These are phyloP conservation scores for Dothideomycetidae sp. DNA, from an alignment of 2,329 filamentous ascomycete genomes.

Conservation along the genomic window DNA sequence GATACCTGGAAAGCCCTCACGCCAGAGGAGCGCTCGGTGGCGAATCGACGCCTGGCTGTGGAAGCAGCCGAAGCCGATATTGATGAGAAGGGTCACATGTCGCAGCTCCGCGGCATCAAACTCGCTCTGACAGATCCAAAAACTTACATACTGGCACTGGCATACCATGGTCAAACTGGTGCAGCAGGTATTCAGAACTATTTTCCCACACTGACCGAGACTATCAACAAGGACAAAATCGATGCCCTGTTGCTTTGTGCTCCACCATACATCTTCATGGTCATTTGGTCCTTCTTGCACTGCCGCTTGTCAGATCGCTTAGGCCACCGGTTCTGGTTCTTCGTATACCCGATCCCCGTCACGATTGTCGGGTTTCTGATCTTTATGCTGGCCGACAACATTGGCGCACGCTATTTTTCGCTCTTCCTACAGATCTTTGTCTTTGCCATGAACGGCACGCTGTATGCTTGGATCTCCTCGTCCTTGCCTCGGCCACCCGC, in stretches of 20 bases:
- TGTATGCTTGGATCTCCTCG: conserved; percentile 65
- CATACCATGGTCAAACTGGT: conserved; percentile 36
- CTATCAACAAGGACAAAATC: conserved; percentile 30
- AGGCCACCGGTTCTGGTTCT: conserved; percentile 38
- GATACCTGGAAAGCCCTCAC: conserved; percentile 30
- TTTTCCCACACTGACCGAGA: conserved; percentile 38
- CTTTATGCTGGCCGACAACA: conserved; percentile 39
- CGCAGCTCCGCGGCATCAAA: conserved; percentile 36
- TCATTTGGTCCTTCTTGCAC: conserved; percentile 34
- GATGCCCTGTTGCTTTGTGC: conserved; percentile 39
- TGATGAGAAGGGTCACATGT: conserved; percentile 34
- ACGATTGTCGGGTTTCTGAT: conserved; percentile 38
- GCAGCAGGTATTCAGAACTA: conserved; percentile 43
- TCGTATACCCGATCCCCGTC: conserved; percentile 38
- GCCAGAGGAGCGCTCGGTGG: conserved; percentile 33
- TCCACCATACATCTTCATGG: conserved; percentile 41
- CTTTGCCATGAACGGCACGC: conserved; percentile 41
- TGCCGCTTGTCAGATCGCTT: conserved; percentile 31
- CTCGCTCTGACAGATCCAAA: conserved; percentile 38
- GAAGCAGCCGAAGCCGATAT: conserved; percentile 37
- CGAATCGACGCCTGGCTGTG: conserved; percentile 35
- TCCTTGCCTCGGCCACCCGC: conserved; percentile 61
- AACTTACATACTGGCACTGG: conserved; percentile 34
- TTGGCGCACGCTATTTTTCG: conserved; percentile 41
- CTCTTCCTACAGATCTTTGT: conserved; percentile 44